Percentiles rank a stretch among this genome's conserved stretches.
Conservation (phyloP, 2,329 filamentous ascomycete genomes). For the Epichloe amarillans region DNA sequence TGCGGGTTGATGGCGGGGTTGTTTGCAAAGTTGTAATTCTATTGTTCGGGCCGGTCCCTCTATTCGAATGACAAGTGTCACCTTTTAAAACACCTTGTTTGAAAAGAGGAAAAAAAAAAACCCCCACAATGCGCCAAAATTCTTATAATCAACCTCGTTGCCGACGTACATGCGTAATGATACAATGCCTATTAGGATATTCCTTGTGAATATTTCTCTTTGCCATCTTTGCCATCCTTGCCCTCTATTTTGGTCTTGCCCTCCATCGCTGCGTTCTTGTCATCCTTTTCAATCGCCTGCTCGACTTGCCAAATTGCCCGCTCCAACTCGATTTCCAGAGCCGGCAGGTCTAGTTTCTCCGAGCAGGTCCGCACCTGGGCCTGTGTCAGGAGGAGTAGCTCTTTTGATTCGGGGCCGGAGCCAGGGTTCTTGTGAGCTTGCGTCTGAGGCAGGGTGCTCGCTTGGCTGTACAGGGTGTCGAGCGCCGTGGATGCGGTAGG, state of each 20-base stretch:
- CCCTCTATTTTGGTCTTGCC: neutral
- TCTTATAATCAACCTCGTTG: no score
- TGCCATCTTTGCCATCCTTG: constrained; percentile 1
- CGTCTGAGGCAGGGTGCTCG: constrained; percentile 10
- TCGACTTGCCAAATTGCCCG: constrained; percentile 65
- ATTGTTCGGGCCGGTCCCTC: no score
- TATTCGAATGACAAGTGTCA: no score
- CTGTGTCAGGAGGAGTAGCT: constrained; percentile 32
- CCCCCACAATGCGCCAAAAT: neutral
- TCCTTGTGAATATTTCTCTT: neutral
- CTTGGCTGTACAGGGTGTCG: constrained; percentile 57
- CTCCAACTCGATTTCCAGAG: constrained; percentile 60
- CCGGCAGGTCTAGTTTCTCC: constrained; percentile 51
- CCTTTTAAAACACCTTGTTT: neutral
- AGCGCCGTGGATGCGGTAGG: constrained; percentile 54
- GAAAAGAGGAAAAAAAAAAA: neutral
- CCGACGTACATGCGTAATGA: neutral
- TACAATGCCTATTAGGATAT: neutral
- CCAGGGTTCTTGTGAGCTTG: neutral
- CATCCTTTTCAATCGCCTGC: constrained; percentile 28
- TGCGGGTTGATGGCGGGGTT: no score
- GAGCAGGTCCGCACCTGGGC: constrained; percentile 44
- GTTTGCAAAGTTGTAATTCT: no score
- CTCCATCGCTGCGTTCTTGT: neutral
- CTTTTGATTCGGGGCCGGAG: constrained; percentile 6